A percentile compares a stretch with the other conserved stretches of the same genome.
Conservation (phyloP, 164 flowering plant species). For the Sextonia rubra region DNA sequence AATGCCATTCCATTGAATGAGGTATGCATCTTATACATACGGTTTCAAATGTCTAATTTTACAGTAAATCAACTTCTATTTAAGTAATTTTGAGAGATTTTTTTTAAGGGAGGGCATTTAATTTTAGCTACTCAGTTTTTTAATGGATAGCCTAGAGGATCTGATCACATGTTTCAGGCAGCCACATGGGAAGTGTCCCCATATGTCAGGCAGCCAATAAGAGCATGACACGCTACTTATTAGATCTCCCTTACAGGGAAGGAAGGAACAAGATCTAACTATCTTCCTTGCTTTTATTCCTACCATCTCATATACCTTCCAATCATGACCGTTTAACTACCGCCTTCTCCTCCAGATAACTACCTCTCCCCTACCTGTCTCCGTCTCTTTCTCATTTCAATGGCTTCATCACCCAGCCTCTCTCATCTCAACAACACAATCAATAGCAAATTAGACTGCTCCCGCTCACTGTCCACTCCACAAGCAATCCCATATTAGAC, state of each 20-base stretch:
- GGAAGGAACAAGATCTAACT: slow-evolving; percentile 14
- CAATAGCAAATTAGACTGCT: not conserved
- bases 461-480: slow-evolving; percentile 2
- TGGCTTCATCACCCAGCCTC: too few species aligned
- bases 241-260: slow-evolving; percentile 10
- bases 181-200: too few species aligned
- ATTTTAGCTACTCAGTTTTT: too few species aligned
- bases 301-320: slow-evolving; percentile 5
- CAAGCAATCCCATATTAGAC: not conserved
- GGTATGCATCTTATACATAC: too few species aligned
- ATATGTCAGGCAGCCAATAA: not conserved
- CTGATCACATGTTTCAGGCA: too few species aligned
- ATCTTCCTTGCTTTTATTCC: slow-evolving; percentile 1
- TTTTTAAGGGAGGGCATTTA: too few species aligned
- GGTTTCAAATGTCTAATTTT: too few species aligned
- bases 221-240: not conserved
- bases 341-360: slow-evolving; percentile 5
- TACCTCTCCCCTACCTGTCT: slow-evolving; percentile 6
- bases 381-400: not conserved
- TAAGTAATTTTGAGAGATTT: too few species aligned
- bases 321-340: slow-evolving; percentile 11
- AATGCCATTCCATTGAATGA: too few species aligned
- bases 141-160: too few species aligned
- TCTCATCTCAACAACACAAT: not conserved
- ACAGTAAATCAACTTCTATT: too few species aligned